Evolutionary conservation across 2,329 filamentous ascomycete genomes (phyloP).

Genomic region (Alternaria triticimaculans): DNA sequence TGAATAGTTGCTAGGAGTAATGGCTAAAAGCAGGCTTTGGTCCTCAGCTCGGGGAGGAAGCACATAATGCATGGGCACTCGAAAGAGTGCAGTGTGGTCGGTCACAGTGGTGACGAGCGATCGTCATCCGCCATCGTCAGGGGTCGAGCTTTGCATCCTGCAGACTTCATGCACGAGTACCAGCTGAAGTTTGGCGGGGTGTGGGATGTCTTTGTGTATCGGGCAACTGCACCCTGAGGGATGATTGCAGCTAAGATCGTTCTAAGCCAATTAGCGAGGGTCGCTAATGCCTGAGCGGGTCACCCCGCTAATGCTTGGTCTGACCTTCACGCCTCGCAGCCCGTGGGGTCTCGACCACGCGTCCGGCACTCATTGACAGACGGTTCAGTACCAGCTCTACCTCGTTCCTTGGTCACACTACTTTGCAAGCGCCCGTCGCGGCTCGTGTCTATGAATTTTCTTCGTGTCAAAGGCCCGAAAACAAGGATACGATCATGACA

Average conservation of each 20-base stretch:
- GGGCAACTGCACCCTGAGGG: background rate
- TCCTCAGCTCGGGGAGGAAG: background rate
- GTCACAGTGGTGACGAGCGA: background rate
- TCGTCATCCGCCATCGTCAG: background rate
- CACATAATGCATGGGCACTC: background rate
- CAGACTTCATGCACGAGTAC: background rate
- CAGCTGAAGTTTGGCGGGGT: background rate
- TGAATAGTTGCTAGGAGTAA: background rate
- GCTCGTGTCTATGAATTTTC: background rate
- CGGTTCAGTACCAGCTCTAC: background rate
- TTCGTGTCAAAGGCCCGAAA: background rate
- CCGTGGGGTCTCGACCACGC: background rate
- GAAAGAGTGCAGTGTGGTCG: background rate
- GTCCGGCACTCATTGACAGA: background rate
- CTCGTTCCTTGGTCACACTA: no score
- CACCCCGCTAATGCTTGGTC: slow-evolving; percentile 1
- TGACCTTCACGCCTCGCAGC: background rate
- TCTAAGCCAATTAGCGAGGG: background rate
- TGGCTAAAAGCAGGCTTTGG: background rate
- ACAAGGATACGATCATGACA: background rate
- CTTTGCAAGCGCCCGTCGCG: background rate
- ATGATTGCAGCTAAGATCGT: background rate
- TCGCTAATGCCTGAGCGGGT: background rate
- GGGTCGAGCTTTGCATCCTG: background rate
- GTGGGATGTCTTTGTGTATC: background rate